Percentiles rank a stretch among this genome's conserved stretches.
Conservation (phyloP, 345 rosid genomes). For the Odontarrhena argentea region DNA sequence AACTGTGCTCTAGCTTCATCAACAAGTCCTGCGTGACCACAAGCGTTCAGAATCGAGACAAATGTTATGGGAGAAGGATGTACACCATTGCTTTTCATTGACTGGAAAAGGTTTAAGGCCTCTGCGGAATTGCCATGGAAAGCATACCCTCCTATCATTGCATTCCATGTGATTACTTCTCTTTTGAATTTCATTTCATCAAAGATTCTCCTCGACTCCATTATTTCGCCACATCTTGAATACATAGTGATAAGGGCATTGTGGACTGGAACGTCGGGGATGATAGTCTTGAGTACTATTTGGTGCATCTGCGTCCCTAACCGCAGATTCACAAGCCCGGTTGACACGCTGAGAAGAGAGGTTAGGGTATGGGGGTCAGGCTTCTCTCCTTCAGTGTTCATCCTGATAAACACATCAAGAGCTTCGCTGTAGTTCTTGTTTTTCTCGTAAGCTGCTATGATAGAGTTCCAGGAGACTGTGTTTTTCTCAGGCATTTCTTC, state of each 20-base stretch:
- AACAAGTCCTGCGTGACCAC: conserved; percentile 68
- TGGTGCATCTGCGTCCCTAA: conserved; percentile 77
- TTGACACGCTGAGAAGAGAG: conserved; percentile 58
- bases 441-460: conserved; percentile 67
- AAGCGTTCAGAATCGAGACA: conserved; percentile 66
- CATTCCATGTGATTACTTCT: conserved; percentile 80
- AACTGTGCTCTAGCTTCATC: conserved; percentile 60
- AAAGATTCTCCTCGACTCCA: conserved; percentile 53
- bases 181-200: conserved; percentile 48
- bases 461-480: conserved; percentile 70
- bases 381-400: conserved; percentile 62
- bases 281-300: conserved; percentile 50
- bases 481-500: conserved; percentile 57
- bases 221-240: conserved; percentile 65
- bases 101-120: conserved; percentile 55
- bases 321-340: conserved; percentile 60
- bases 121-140: conserved; percentile 63
- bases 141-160: conserved; percentile 84
- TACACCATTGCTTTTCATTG: conserved; percentile 54
- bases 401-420: conserved; percentile 50
- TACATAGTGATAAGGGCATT: conserved; percentile 75
- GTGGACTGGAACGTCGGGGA: conserved; percentile 59
- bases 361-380: conserved; percentile 76
- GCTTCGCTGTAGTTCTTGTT: conserved; percentile 58
- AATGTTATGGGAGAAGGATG: conserved; percentile 67